Evolutionary conservation across 495 filamentous ascomycete species (phyloP).

Genomic region (Xylaria nigripes): DNA sequence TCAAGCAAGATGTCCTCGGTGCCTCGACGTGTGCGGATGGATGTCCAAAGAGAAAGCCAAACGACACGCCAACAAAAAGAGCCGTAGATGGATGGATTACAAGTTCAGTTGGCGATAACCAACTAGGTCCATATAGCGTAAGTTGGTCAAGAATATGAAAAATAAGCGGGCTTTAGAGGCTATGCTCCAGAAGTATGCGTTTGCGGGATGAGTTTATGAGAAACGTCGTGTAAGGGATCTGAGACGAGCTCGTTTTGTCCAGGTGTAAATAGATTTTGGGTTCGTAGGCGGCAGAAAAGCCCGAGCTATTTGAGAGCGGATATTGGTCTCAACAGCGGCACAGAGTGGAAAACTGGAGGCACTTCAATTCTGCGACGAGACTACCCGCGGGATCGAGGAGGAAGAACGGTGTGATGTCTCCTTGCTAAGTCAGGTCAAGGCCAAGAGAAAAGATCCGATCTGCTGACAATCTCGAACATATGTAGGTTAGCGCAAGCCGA

Average conservation of each 20-base stretch:
- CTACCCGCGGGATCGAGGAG: background rate
- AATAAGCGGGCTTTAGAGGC: background rate
- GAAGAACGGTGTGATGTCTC: background rate
- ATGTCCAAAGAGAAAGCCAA: background rate
- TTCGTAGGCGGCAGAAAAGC: background rate
- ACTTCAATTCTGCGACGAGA: background rate
- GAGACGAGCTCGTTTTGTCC: background rate
- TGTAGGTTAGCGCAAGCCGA: background rate
- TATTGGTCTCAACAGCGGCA: background rate
- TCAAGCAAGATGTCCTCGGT: background rate
- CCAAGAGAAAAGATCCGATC: background rate
- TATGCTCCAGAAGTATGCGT: background rate
- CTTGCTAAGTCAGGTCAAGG: background rate
- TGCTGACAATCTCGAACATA: background rate
- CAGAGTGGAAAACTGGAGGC: background rate
- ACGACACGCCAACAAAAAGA: background rate
- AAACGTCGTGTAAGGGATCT: background rate
- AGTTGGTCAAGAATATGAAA: background rate
- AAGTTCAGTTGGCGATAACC: slow-evolving; percentile 22
- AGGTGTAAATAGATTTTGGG: background rate
- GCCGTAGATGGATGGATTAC: slow-evolving; percentile 21
- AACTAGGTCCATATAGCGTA: slow-evolving; percentile 19
- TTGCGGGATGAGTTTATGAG: no score
- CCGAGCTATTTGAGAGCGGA: background rate
- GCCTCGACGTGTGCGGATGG: background rate